These are phyloP conservation scores for Daldinia childiae DNA, from an alignment of 495 filamentous ascomycete species.

Conservation along the genomic window DNA sequence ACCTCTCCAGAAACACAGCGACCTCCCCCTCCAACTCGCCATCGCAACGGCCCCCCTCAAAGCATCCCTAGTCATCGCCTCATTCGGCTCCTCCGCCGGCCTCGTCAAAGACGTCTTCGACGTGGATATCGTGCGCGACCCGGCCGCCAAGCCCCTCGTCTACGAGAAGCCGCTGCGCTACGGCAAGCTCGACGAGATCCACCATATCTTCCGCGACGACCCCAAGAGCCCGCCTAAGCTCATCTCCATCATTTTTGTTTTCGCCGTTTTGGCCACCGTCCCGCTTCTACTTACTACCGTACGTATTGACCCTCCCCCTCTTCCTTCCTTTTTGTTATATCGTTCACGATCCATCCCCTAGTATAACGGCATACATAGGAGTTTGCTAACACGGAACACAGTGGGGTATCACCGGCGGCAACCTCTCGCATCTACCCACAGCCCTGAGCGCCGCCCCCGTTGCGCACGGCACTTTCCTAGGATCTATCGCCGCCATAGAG, in stretches of 20 bases:
- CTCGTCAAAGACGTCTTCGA: conserved; percentile 75
- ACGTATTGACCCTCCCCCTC: conserved; percentile 48
- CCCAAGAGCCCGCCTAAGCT: conserved; percentile 83
- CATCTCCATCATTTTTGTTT: conserved; percentile 79
- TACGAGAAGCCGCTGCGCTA: conserved; percentile 77
- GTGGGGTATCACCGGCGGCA: conserved; percentile 86
- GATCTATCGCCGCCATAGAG: conserved; percentile 85
- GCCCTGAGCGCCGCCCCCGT: conserved; percentile 78
- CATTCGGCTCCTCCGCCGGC: conserved; percentile 78
- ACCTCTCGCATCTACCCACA: conserved; percentile 78
- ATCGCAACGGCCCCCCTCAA: conserved; percentile 69
- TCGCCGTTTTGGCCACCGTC: conserved; percentile 73
- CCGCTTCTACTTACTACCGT: conserved; percentile 76
- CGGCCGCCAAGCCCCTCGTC: conserved; percentile 66
- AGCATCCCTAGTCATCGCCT: conserved; percentile 83
- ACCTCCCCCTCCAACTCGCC: conserved; percentile 86
- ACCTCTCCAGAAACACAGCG: conserved; percentile 76
- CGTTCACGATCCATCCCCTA: background rate
- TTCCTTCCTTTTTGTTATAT: background rate
- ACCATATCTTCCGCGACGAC: conserved; percentile 87
- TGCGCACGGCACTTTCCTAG: conserved; percentile 82
- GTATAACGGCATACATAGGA: too few species aligned
- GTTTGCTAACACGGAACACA: conserved; percentile 46
- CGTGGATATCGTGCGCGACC: conserved; percentile 64
- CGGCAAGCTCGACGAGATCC: conserved; percentile 82